phyloP scores from a whole-genome alignment of 345 rosid genomes.

The Clarkia xantiana region DNA sequence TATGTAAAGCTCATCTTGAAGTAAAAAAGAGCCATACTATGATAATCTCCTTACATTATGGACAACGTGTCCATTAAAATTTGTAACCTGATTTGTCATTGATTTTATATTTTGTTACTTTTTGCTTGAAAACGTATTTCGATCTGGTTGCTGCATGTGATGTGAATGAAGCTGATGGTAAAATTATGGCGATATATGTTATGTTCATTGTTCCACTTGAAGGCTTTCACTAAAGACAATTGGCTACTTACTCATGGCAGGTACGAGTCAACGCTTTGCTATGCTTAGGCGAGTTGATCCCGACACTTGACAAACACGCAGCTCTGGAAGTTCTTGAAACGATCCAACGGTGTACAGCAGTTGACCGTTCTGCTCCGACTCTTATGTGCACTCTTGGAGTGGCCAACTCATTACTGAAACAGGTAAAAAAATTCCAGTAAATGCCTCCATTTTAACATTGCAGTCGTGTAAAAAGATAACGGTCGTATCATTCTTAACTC shows the following conservation, averaged over 20 bases:
- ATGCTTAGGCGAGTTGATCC: slow-evolving; percentile 69
- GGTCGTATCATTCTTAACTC: too few relatives aligned
- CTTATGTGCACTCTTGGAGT: slow-evolving; percentile 95
- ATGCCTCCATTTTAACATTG: not conserved
- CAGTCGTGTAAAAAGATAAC: too few relatives aligned
- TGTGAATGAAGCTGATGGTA: too few relatives aligned
- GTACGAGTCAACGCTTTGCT: slow-evolving; percentile 91
- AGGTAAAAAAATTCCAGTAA: slow-evolving; percentile 26
- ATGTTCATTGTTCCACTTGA: too few relatives aligned
- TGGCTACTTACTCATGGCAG: slow-evolving; percentile 20
- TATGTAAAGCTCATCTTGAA: too few relatives aligned
- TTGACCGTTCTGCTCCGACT: slow-evolving; percentile 92
- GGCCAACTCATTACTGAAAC: slow-evolving; percentile 75
- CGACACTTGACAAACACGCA: slow-evolving; percentile 58
- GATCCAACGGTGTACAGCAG: slow-evolving; percentile 83
- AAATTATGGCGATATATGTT: too few relatives aligned
- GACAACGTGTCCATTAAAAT: too few relatives aligned
- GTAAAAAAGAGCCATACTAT: too few relatives aligned
- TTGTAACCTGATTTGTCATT: not conserved
- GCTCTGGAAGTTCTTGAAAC: slow-evolving; percentile 69
- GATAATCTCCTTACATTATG: too few relatives aligned
- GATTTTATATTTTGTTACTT: not conserved
- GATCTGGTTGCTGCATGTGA: not conserved
- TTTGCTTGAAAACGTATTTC: too few relatives aligned
- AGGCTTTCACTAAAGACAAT: not conserved